Evolutionary conservation across 2,329 filamentous ascomycete species (phyloP).

Genomic region (Aspergillus sojae): DNA sequence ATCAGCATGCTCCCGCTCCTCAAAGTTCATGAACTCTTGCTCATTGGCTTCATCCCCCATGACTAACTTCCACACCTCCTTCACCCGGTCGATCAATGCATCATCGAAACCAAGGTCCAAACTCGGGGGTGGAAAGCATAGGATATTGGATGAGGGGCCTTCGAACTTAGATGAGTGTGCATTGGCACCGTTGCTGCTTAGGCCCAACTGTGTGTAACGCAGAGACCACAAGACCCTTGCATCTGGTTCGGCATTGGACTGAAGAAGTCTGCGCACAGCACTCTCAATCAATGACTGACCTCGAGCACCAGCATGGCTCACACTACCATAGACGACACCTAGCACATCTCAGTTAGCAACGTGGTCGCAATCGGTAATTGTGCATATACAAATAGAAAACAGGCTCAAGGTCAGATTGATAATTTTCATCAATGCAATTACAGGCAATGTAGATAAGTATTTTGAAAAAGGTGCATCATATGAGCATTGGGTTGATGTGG

Average conservation of each 20-base stretch:
- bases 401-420: conserved; percentile 72
- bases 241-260: conserved; percentile 27
- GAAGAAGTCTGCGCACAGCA: conserved; percentile 47
- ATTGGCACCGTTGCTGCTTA: conserved; percentile 16
- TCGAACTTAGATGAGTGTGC: conserved; percentile 18
- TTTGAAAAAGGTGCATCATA: conserved; percentile 75
- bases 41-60: conserved; percentile 55
- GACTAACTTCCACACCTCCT: conserved; percentile 69
- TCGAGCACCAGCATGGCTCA: conserved; percentile 38
- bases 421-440: conserved; percentile 83
- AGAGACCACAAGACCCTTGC: conserved; percentile 55
- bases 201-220: conserved; percentile 53
- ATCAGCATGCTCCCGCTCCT: conserved; percentile 67
- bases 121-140: conserved; percentile 61
- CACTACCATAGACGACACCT: conserved; percentile 63
- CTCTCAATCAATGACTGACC: conserved; percentile 45
- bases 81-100: conserved; percentile 65
- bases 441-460: conserved; percentile 99
- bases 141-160: conserved; percentile 45
- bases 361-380: conserved; percentile 23
- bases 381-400: conserved; percentile 19
- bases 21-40: conserved; percentile 73
- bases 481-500: conserved; percentile 39
- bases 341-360: conserved; percentile 38
- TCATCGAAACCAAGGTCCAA: conserved; percentile 77